Evolutionary conservation across 345 rosid species (phyloP).

Genomic region (Eucalyptus cloeziana): DNA sequence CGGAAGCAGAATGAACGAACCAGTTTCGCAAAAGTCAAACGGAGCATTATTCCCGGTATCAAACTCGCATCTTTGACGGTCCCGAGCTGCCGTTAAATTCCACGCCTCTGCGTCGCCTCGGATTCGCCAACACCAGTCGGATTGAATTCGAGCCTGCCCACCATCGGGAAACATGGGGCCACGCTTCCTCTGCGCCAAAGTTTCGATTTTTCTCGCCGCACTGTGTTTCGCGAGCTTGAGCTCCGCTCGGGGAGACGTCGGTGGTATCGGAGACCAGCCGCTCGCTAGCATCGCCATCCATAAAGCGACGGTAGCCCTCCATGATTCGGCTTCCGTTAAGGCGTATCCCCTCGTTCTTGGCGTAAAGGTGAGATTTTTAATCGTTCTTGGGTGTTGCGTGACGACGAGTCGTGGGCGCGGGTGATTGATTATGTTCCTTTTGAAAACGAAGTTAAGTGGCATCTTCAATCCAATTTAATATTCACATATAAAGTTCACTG

Average conservation of each 20-base stretch:
- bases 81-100: background rate
- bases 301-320: slow-evolving; percentile 23
- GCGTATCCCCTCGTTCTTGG: slow-evolving; percentile 57
- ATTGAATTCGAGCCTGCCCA: background rate
- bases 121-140: background rate
- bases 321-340: slow-evolving; percentile 17
- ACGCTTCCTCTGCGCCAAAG: background rate
- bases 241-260: slow-evolving; percentile 4
- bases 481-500: background rate
- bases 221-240: slow-evolving; percentile 1
- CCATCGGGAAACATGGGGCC: background rate
- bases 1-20: background rate
- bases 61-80: background rate
- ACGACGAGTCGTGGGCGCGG: background rate
- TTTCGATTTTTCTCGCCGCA: background rate
- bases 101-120: background rate
- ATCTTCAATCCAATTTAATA: background rate
- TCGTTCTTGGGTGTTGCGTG: background rate
- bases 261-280: slow-evolving; percentile 47
- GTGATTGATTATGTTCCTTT: background rate
- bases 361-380: slow-evolving; percentile 11
- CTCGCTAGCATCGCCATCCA: slow-evolving; percentile 51
- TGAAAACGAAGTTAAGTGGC: background rate
- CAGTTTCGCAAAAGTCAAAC: background rate
- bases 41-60: background rate